Evolutionary conservation across 2,329 filamentous ascomycete genomes (phyloP).

Genomic region (Neonectria faginata): DNA sequence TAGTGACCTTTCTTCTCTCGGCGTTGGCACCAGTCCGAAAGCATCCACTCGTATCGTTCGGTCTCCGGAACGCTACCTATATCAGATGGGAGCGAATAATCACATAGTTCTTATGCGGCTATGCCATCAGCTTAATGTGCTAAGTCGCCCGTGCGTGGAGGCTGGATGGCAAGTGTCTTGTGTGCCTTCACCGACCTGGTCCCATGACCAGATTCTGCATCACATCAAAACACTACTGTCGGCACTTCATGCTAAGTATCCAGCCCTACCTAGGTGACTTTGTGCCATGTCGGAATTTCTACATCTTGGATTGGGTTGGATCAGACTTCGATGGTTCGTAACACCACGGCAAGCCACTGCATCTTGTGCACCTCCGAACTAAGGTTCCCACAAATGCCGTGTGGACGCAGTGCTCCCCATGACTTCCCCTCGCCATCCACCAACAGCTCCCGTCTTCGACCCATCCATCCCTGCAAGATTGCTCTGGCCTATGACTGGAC

Average conservation of each 20-base stretch:
- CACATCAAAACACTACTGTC: conserved; percentile 4
- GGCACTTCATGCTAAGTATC: conserved; percentile 9
- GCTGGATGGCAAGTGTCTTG: background rate
- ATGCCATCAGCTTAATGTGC: background rate
- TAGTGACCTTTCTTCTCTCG: background rate
- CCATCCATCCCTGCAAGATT: conserved; percentile 4
- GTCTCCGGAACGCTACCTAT: background rate
- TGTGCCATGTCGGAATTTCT: conserved; percentile 6
- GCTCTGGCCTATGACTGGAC: background rate
- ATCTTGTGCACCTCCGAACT: background rate
- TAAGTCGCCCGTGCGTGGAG: conserved; percentile 9
- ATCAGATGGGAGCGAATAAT: background rate
- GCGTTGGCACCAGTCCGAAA: conserved; percentile 2
- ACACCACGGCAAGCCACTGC: conserved; percentile 17
- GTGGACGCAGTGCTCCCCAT: background rate
- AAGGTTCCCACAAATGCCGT: background rate
- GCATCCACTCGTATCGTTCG: background rate
- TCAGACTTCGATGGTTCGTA: background rate
- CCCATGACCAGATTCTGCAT: conserved; percentile 12
- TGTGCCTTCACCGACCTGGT: conserved; percentile 4
- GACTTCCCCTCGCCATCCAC: background rate
- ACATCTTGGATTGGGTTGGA: background rate
- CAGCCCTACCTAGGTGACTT: conserved; percentile 1
- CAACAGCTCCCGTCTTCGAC: conserved; percentile 9
- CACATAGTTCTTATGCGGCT: background rate